Evolutionary conservation across 1,284 basidiomycete species (phyloP).

Genomic region (Flammula alnicola): DNA sequence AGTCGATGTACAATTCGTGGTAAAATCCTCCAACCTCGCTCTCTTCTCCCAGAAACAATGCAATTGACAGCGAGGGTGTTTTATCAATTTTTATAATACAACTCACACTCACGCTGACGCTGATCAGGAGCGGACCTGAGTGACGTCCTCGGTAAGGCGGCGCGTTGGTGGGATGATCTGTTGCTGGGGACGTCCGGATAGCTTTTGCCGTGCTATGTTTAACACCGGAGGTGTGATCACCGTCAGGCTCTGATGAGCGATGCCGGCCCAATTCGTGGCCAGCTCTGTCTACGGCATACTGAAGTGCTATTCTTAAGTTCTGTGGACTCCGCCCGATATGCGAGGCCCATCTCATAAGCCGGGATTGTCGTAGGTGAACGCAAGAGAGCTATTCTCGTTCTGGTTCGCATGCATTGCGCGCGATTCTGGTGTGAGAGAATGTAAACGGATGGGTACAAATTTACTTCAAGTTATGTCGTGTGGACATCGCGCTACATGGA

Average conservation of each 20-base stretch:
- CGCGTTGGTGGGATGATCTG: not conserved
- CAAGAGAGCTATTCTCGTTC: not conserved
- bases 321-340: not conserved
- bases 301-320: not conserved
- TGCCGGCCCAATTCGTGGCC: not conserved
- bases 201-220: not conserved
- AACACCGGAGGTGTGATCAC: not conserved
- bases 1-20: too few species aligned
- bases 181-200: not conserved
- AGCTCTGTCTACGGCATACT: not conserved
- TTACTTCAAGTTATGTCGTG: too few species aligned
- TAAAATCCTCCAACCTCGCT: too few species aligned
- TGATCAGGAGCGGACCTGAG: not conserved
- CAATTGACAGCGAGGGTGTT: too few species aligned
- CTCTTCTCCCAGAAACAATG: too few species aligned
- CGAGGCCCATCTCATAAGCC: not conserved
- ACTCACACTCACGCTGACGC: not conserved
- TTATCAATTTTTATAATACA: not conserved
- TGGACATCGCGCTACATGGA: too few species aligned
- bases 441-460: not conserved
- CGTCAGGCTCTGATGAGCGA: not conserved
- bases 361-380: conserved; percentile 1
- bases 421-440: not conserved
- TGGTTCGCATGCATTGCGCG: too few species aligned
- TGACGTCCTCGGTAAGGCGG: conserved; percentile 1